These are phyloP conservation scores for Trametes meyenii DNA, from an alignment of 768 basidiomycete genomes.

Conservation along the genomic window DNA sequence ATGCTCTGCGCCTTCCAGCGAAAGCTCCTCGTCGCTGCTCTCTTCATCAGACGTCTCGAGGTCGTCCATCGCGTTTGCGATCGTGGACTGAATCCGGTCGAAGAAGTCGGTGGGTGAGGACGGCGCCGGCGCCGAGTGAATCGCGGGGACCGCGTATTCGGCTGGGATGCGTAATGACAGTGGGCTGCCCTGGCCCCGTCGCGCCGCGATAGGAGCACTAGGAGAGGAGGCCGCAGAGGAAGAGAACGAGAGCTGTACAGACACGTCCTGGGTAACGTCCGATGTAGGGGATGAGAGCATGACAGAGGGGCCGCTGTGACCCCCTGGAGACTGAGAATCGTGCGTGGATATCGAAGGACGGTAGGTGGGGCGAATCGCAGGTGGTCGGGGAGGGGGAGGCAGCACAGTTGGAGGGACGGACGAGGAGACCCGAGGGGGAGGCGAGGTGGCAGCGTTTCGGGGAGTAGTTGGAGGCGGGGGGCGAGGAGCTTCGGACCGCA, in stretches of 20 bases:
- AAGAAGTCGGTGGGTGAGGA: slow-evolving; percentile 74
- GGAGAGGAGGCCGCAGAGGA: slow-evolving; percentile 13
- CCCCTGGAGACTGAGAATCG: slow-evolving; percentile 14
- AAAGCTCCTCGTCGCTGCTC: slow-evolving; percentile 34
- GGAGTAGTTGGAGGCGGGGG: slow-evolving; percentile 25
- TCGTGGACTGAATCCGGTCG: slow-evolving; percentile 63
- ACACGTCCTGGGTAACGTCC: slow-evolving; percentile 11
- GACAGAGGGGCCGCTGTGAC: slow-evolving; percentile 3
- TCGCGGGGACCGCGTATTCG: slow-evolving; percentile 43
- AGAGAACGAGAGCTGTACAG: slow-evolving; percentile 8
- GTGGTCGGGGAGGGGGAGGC: slow-evolving; percentile 51
- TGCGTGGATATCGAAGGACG: slow-evolving; percentile 29
- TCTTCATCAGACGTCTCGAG: slow-evolving; percentile 58
- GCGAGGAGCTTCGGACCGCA: slow-evolving; percentile 22
- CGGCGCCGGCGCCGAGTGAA: slow-evolving; percentile 66
- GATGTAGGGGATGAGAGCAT: slow-evolving; percentile 12
- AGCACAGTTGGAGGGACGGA: slow-evolving; percentile 58
- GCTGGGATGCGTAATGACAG: slow-evolving; percentile 45
- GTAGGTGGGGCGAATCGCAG: slow-evolving; percentile 26
- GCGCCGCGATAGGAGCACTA: slow-evolving; percentile 25
- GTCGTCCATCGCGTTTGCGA: slow-evolving; percentile 73
- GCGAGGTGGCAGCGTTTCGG: slow-evolving; percentile 45
- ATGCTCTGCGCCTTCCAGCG: slow-evolving; percentile 17
- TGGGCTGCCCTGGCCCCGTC: slow-evolving; percentile 25
- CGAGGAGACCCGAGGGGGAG: slow-evolving; percentile 65